These are phyloP conservation scores for Candida anutae DNA, from an alignment of 1,139 yeast species.

Conservation along the genomic window DNA sequence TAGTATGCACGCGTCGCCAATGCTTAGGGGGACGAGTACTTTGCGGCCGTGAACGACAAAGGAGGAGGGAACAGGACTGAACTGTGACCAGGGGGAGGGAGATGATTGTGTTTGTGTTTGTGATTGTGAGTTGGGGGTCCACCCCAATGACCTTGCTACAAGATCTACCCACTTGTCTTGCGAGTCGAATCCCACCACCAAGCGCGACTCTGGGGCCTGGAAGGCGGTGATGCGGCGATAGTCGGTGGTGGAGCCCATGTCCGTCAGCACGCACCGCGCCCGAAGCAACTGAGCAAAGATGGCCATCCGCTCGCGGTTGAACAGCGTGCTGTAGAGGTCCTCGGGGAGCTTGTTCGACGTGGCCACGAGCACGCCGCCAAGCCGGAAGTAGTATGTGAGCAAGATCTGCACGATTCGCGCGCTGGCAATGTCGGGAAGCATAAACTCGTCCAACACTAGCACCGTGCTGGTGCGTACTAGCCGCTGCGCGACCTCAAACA, in stretches of 20 bases:
- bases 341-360: conserved; percentile 68
- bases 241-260: conserved; percentile 53
- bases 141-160: conserved; percentile 16
- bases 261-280: conserved; percentile 54
- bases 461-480: conserved; percentile 55
- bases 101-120: neutral
- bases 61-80: conserved; percentile 9
- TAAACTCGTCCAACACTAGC: conserved; percentile 62
- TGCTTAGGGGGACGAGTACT: conserved; percentile 39
- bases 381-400: conserved; percentile 60
- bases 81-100: neutral
- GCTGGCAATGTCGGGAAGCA: conserved; percentile 66
- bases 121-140: conserved; percentile 4
- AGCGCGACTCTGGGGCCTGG: conserved; percentile 14
- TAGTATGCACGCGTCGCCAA: conserved; percentile 37
- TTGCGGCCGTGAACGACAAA: conserved; percentile 51
- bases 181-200: conserved; percentile 25
- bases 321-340: conserved; percentile 58
- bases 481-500: conserved; percentile 61
- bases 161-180: conserved; percentile 31
- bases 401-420: conserved; percentile 60
- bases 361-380: conserved; percentile 70
- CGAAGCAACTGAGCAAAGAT: conserved; percentile 50
- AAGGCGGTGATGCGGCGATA: conserved; percentile 41
- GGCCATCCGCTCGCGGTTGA: conserved; percentile 50